Percentiles rank a stretch among this genome's conserved stretches.
These are phyloP conservation scores for Dactylis glomerata DNA, from an alignment of 176 grass and related monocot species.

Conservation along the genomic window DNA sequence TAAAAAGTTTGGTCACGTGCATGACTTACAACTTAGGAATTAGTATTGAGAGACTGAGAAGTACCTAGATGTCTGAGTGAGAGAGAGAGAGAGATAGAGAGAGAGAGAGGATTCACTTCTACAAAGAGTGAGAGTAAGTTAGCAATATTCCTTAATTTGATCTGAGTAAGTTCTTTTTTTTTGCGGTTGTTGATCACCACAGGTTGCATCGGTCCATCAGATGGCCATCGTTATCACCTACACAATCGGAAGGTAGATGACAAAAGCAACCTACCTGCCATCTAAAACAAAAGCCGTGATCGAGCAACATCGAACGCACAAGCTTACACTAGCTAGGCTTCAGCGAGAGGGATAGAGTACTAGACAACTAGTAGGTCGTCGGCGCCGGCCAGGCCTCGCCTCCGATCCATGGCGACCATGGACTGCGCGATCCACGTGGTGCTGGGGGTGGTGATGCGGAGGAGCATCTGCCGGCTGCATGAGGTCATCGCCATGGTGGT, in stretches of 20 bases:
- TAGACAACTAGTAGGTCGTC: background rate
- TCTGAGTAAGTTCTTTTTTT: too few relatives aligned
- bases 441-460: conserved; percentile 52
- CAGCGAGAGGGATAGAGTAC: background rate
- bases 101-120: too few relatives aligned
- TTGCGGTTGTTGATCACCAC: too few relatives aligned
- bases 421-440: conserved; percentile 37
- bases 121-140: background rate
- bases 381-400: background rate
- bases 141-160: background rate
- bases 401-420: background rate
- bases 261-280: conserved; percentile 5
- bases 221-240: background rate
- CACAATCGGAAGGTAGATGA: background rate
- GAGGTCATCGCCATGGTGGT: conserved; percentile 32
- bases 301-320: background rate
- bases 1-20: too few relatives aligned
- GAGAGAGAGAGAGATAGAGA: too few relatives aligned
- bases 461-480: conserved; percentile 55
- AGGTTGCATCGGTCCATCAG: background rate
- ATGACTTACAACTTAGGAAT: too few relatives aligned
- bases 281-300: background rate
- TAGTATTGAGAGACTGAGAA: too few relatives aligned
- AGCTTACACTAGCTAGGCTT: background rate
- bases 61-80: too few relatives aligned